Conservation (phyloP, 768 basidiomycete species). For the Rubroboletus satanas region DNA sequence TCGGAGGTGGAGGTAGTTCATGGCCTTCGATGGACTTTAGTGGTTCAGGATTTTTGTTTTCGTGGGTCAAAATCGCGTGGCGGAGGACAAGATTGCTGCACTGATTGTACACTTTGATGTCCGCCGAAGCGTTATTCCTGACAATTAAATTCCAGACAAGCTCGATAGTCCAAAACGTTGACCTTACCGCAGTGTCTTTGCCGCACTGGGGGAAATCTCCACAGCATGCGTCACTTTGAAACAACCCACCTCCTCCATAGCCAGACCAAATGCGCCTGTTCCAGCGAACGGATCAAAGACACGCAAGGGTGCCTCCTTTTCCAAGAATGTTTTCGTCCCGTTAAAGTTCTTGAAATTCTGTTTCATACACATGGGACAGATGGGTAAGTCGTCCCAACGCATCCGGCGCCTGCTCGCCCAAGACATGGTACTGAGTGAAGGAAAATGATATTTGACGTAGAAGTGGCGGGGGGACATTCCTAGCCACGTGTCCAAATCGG, state of each 20-base stretch:
- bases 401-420: constrained; percentile 39
- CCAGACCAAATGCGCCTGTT: constrained; percentile 58
- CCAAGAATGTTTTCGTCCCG: constrained; percentile 32
- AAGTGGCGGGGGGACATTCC: constrained; percentile 54
- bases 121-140: constrained; percentile 49
- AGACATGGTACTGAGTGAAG: constrained; percentile 33
- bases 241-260: constrained; percentile 51
- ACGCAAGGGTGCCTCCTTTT: constrained; percentile 24
- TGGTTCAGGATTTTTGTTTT: constrained; percentile 37
- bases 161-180: not conserved
- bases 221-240: constrained; percentile 60
- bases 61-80: constrained; percentile 51
- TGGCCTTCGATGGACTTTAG: constrained; percentile 39
- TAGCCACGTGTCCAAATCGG: constrained; percentile 45
- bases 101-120: constrained; percentile 60
- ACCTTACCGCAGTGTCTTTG: constrained; percentile 56
- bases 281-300: constrained; percentile 44
- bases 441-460: constrained; percentile 51
- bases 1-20: constrained; percentile 43
- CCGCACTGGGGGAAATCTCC: constrained; percentile 76
- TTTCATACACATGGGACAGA: constrained; percentile 45
- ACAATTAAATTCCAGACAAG: constrained; percentile 3
- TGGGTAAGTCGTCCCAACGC: constrained; percentile 32
- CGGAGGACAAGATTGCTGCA: constrained; percentile 63
- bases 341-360: constrained; percentile 31